A percentile compares a stretch with the other conserved stretches of the same genome.
Evolutionary conservation across 257 asterid species (phyloP).

Genomic region (Solanum sitiens): DNA sequence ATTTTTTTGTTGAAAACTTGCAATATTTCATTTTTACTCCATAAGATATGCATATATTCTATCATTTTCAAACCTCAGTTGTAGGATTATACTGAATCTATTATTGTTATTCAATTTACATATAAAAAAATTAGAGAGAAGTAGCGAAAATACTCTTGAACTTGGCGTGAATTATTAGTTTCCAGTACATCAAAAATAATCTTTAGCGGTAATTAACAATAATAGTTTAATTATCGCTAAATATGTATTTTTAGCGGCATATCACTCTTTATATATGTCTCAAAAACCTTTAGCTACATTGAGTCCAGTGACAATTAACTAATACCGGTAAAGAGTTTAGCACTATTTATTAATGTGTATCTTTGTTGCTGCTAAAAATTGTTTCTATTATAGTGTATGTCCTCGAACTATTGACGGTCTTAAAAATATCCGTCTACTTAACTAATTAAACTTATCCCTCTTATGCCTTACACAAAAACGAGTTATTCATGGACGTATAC

Average conservation of each 20-base stretch:
- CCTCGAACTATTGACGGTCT: not conserved
- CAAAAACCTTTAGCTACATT: not conserved
- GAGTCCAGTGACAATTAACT: too few species aligned
- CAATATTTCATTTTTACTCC: not conserved
- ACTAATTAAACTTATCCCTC: too few species aligned
- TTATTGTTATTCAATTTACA: not conserved
- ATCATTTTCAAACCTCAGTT: too few species aligned
- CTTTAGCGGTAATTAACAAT: not conserved
- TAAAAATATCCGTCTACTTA: not conserved
- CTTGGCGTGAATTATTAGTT: not conserved
- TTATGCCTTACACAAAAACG: not conserved
- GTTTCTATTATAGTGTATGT: too few species aligned
- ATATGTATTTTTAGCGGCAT: not conserved
- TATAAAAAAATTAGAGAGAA: not conserved
- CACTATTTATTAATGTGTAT: not conserved
- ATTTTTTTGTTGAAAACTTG: too few species aligned
- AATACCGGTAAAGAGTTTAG: not conserved
- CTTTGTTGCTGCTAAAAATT: not conserved
- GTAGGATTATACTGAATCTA: not conserved
- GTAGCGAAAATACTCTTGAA: not conserved
- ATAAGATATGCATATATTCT: not conserved
- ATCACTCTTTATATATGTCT: not conserved
- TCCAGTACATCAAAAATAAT: too few species aligned
- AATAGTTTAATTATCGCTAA: too few species aligned
- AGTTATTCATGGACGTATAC: too few species aligned